These are phyloP conservation scores for Hirschioporus abietinus DNA, from an alignment of 768 basidiomycete genomes.

Conservation along the genomic window DNA sequence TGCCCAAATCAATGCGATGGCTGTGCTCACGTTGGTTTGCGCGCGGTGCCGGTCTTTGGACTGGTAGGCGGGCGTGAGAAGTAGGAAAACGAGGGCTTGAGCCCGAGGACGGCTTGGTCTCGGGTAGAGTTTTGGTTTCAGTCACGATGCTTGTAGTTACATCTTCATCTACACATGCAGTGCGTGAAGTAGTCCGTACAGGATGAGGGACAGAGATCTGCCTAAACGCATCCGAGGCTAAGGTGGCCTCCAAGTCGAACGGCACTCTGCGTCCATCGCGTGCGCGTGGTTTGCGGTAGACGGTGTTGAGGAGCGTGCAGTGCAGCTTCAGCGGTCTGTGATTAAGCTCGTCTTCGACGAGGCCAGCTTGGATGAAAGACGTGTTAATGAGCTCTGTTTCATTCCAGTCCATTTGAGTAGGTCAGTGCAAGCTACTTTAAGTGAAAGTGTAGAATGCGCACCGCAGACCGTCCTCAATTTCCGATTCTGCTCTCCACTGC, in stretches of 20 bases:
- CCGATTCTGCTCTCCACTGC: constrained; percentile 25
- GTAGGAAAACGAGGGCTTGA: too few species aligned
- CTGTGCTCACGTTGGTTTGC: constrained; percentile 20
- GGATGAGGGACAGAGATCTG: constrained; percentile 3
- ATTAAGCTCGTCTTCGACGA: constrained; percentile 28
- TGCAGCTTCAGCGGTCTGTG: constrained; percentile 32
- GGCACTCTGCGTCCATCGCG: constrained; percentile 24
- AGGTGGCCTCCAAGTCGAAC: constrained; percentile 36
- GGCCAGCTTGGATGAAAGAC: constrained; percentile 26
- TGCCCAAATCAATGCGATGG: constrained; percentile 39
- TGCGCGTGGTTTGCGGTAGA: constrained; percentile 24
- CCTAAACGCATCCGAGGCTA: constrained; percentile 23
- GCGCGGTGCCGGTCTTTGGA: constrained; percentile 5
- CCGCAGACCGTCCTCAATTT: constrained; percentile 30
- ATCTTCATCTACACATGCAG: too few species aligned
- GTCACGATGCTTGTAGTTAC: too few species aligned
- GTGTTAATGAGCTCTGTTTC: constrained; percentile 24
- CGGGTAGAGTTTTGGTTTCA: too few species aligned
- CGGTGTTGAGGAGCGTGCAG: constrained; percentile 33
- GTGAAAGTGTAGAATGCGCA: constrained; percentile 17
- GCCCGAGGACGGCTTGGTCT: not conserved
- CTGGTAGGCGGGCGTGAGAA: not conserved
- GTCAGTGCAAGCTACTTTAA: too few species aligned
- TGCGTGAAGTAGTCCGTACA: too few species aligned
- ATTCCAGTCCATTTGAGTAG: not conserved